A percentile compares a stretch with the other conserved stretches of the same genome.
Evolutionary conservation across 257 asterid species (phyloP).

Genomic region (Capsicum baccatum): DNA sequence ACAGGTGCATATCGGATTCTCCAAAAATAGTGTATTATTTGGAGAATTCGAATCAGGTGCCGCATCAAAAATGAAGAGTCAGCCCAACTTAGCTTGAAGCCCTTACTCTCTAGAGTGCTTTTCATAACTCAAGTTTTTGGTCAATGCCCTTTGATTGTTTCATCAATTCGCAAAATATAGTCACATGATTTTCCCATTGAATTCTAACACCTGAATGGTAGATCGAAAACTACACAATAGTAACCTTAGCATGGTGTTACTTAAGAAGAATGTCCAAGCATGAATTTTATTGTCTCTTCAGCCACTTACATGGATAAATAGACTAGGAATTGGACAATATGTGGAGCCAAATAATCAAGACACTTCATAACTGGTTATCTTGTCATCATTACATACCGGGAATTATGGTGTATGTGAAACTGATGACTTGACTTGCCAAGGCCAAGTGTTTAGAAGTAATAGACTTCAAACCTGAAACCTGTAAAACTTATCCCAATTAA

Average conservation of each 20-base stretch:
- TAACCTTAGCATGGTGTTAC: constrained; percentile 12
- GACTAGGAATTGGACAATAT: background rate
- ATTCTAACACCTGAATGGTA: background rate
- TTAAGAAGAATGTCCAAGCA: background rate
- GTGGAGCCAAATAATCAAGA: background rate
- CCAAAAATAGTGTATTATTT: too few species aligned
- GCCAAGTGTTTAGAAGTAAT: constrained; percentile 98
- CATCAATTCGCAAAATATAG: background rate
- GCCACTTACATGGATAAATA: background rate
- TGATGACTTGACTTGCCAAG: constrained; percentile 97
- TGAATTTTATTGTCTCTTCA: background rate
- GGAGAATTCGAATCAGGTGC: too few species aligned
- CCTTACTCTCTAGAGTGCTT: background rate
- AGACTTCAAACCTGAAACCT: constrained; percentile 99
- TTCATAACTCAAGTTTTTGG: background rate
- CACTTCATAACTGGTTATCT: constrained; percentile 13
- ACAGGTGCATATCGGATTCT: too few species aligned
- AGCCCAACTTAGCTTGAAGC: background rate
- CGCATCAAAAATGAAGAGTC: too few species aligned
- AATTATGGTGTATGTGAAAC: constrained; percentile 78
- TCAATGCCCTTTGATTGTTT: background rate
- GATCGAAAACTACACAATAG: background rate
- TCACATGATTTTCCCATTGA: background rate
- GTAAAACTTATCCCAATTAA: constrained; percentile 40
- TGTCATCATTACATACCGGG: constrained; percentile 74